Evolutionary conservation across 192 early-diverging fungal genomes (phyloP), one percentile per base, ranked within the genome.

Genomic region (Chytriomyces sp.): DNA sequence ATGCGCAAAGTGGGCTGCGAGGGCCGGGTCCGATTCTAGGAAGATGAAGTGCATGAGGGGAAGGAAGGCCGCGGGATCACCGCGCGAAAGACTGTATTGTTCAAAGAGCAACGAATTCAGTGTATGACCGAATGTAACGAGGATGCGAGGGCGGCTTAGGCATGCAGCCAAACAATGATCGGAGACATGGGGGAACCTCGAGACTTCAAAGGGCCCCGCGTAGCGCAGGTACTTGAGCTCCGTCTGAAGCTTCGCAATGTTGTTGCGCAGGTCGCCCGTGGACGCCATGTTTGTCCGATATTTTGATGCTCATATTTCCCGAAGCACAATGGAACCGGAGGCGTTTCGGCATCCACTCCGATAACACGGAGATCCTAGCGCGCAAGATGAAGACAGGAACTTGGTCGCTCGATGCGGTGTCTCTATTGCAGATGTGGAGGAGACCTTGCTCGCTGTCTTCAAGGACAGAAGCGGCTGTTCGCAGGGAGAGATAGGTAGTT

Each of bases 11-110:
- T 86, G 64, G 14, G 30, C 36, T 2, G 80, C 68, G 52, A 88
- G 68, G 34, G 49, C 17, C 3, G 68, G 76, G 14, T 80, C 83
- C 28, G 73, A 76, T 44, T 88, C 78, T 44, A 88, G 84, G 12
- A 88, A 73, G 12, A 84, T 77, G 73, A 75, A 81, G 73, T 88
- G 85, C n/a, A 88, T 69, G 10, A 88, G 39, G 39, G 86, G 87
- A 22, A 88, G 79, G 64, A 85, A 83, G 5, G 77, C 59, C 8
- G 58, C 55, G 0, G 87, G 83, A 25, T 80, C 75, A n/a, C 86
- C 86, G 52, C 70, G 72, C 19, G 38, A 39, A 4, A 75, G 49
- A 12, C 85, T 86, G 72, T 14, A 37, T 31, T 19, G 12, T 36
- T 6, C 31, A 39, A 39, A 17, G n/a, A 49, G 41, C n/a, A 49